Evolutionary conservation across 768 basidiomycete species (phyloP).

Genomic region (Hygrocybe punicea): DNA sequence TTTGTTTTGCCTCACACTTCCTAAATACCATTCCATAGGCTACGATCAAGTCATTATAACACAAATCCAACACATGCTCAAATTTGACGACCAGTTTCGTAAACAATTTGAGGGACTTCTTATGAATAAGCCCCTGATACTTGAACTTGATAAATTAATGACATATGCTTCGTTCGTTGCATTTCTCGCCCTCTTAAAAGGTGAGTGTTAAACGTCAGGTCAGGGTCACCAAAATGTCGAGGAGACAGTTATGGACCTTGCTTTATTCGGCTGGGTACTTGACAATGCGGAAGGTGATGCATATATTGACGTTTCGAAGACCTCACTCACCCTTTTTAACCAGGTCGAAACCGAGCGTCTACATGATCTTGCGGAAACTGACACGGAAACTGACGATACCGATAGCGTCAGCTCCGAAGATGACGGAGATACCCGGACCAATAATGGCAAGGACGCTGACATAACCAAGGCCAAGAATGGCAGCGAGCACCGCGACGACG

Average conservation of each 20-base stretch:
- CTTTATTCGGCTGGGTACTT: constrained; percentile 1
- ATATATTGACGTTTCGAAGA: background rate
- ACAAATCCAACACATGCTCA: background rate
- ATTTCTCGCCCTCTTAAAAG: background rate
- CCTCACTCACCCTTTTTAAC: background rate
- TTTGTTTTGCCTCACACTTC: background rate
- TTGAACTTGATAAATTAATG: background rate
- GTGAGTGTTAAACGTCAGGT: background rate
- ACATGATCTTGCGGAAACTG: no score
- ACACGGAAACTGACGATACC: background rate
- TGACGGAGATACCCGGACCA: background rate
- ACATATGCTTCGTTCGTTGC: constrained; percentile 2
- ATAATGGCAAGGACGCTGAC: background rate
- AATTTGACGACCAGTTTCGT: background rate
- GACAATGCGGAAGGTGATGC: background rate
- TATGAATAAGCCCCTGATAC: background rate
- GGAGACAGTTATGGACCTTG: background rate
- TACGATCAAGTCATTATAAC: background rate
- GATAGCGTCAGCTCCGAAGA: background rate
- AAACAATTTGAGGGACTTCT: background rate
- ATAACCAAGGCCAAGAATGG: background rate
- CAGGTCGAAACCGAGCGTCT: background rate
- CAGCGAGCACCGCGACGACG: no score
- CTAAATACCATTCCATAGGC: background rate
- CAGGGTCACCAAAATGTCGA: background rate